Evolutionary conservation across 225 moss, liverwort and hornwort species (phyloP), one percentile per base, ranked within the genome.

Genomic region (Asterella californica): DNA sequence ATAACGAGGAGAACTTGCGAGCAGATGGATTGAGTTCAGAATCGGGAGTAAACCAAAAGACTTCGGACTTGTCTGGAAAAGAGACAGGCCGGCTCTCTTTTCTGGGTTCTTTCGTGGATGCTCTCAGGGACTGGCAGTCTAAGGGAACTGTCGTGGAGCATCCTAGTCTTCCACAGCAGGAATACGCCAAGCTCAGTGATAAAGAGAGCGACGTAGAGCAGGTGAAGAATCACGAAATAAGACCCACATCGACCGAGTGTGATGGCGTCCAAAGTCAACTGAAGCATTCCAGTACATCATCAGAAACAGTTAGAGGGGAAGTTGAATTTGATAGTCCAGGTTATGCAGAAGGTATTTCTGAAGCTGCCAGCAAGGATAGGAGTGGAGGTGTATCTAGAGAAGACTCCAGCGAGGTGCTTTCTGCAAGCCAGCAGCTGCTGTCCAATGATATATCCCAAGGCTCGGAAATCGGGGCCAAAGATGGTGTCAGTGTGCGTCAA

Each of bases 11-110:
- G 38, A 9, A 34, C 19, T 0, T 24, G 34, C 75, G 24, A 76
- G 75, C 75, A 76, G 53, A 74, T 52, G 53, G 50, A 74, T 19
- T n/a, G 18, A 33, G 1, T 18, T 54, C 74, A 61, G 15, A 54
- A 47, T 54, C 33, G 52, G 74, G 59, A 32, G 19, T 59, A 57
- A 21, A 38, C 14, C 36, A 22, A 57, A 70, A 45, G 70, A 33
- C 19, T 37, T 36, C 54, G 36, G 19, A 55, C 49, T 30, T 38
- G 21, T 30, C 25, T 36, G 24, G 36, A 76, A 18, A 32, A 18
- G 49, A n/a, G 59, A 10, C 59, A 59, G 7, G 30, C 38, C 25
- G 36, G 29, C 77, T 18, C 50, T 59, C 84, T 2, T 73, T 84
- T 30, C n/a, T 76, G 76, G 62, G 60, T 34, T 34, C 64, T 70